Conservation (phyloP, 164 flowering plant genomes). For the Vitis riparia region DNA sequence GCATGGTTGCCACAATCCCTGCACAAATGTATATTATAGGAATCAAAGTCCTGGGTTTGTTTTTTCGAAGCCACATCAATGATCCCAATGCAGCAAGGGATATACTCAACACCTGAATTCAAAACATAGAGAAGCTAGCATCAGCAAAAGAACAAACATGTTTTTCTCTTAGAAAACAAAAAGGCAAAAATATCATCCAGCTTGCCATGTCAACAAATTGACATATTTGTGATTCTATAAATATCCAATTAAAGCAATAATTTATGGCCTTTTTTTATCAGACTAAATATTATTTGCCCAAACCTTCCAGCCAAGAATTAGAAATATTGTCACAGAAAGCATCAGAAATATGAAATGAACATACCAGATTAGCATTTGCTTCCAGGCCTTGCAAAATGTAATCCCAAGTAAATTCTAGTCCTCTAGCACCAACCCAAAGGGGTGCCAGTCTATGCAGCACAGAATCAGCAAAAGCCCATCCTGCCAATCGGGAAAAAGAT, state of each 20-base stretch:
- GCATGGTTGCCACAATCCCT: constrained; percentile 90
- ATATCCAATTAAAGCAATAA: background rate
- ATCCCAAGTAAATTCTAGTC: constrained; percentile 97
- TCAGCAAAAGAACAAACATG: background rate
- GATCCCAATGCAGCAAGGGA: constrained; percentile 97
- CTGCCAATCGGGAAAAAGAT: constrained; percentile 37
- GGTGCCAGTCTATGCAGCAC: constrained; percentile 94
- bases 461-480: constrained; percentile 99
- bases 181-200: background rate
- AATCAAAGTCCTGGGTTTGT: constrained; percentile 84
- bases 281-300: too few relatives aligned
- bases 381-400: constrained; percentile 93
- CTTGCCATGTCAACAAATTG: background rate
- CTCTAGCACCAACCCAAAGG: constrained; percentile 99
- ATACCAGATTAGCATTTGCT: constrained; percentile 97
- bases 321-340: background rate
- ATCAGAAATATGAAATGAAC: constrained; percentile 11
- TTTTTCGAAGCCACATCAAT: constrained; percentile 96
- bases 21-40: constrained; percentile 91
- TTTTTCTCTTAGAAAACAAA: background rate
- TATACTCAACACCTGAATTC: constrained; percentile 70
- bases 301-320: background rate
- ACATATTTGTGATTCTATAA: background rate
- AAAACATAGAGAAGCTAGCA: background rate
- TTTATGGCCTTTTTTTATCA: too few relatives aligned